These are phyloP conservation scores for Rhizophagus sp. DNA, from an alignment of 192 early-diverging fungal species.

Conservation along the genomic window DNA sequence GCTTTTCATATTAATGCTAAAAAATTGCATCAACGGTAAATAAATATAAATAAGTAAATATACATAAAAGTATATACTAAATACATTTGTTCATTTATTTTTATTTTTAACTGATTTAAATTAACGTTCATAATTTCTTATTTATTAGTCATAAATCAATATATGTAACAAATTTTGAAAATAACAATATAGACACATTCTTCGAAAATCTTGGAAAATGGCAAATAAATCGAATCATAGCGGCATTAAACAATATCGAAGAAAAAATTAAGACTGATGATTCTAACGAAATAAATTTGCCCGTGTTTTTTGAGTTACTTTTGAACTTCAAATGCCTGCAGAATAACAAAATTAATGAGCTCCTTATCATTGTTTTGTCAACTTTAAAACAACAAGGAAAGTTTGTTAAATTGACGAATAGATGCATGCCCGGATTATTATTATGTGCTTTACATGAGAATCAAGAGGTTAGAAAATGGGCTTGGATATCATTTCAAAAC, in stretches of 20 bases:
- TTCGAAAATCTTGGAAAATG: background rate
- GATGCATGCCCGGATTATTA: background rate
- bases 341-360: background rate
- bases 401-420: background rate
- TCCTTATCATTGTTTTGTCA: background rate
- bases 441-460: background rate
- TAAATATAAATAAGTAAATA: too few relatives aligned
- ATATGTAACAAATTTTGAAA: background rate
- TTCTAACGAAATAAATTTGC: background rate
- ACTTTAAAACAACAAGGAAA: background rate
- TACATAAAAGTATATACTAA: too few relatives aligned
- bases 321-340: background rate
- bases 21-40: too few relatives aligned
- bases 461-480: background rate
- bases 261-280: background rate
- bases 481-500: background rate
- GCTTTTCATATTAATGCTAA: too few relatives aligned
- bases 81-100: too few relatives aligned
- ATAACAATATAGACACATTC: background rate
- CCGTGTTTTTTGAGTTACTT: background rate
- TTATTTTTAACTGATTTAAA: background rate
- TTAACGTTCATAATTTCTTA: background rate
- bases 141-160: background rate
- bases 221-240: background rate
- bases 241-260: background rate